A percentile compares a stretch with the other conserved stretches of the same genome.
Conservation (phyloP, 495 filamentous ascomycete species). For the Aspergillus ostianus region DNA sequence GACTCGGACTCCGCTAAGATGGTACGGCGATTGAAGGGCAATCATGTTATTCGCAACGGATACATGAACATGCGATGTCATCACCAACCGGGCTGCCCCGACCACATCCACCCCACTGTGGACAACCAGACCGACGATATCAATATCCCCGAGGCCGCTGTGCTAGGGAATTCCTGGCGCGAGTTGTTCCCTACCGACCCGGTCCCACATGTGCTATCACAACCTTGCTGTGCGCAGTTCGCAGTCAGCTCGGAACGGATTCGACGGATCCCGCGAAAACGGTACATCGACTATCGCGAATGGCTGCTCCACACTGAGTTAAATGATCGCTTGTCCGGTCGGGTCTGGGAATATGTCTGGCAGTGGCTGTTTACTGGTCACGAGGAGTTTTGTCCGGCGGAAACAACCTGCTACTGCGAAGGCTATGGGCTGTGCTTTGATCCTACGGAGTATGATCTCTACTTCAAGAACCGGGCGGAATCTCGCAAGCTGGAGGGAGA, state of each 20-base stretch:
- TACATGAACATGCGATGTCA: slow-evolving; percentile 52
- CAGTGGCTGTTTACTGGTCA: slow-evolving; percentile 45
- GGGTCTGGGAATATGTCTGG: slow-evolving; percentile 71
- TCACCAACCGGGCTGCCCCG: slow-evolving; percentile 42
- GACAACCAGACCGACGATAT: background rate
- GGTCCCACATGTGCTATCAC: slow-evolving; percentile 32
- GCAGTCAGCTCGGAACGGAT: slow-evolving; percentile 56
- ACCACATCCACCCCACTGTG: background rate
- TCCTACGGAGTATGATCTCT: slow-evolving; percentile 5
- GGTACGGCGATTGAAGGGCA: slow-evolving; percentile 23
- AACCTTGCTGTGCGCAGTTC: slow-evolving; percentile 68
- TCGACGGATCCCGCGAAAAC: slow-evolving; percentile 35
- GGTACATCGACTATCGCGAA: slow-evolving; percentile 52
- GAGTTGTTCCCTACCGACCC: slow-evolving; percentile 39
- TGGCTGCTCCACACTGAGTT: slow-evolving; percentile 62
- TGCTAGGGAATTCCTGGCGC: slow-evolving; percentile 2
- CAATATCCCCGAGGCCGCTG: slow-evolving; percentile 1
- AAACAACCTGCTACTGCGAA: slow-evolving; percentile 39
- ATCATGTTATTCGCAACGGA: slow-evolving; percentile 32
- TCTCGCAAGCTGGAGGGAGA: background rate
- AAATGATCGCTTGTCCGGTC: slow-evolving; percentile 52
- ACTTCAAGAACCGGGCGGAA: background rate
- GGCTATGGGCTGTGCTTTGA: slow-evolving; percentile 30
- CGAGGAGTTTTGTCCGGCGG: slow-evolving; percentile 32
- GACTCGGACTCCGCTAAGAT: slow-evolving; percentile 34